Evolutionary conservation across 805 yeast species (phyloP), one percentile per base, ranked within the genome.

Genomic region (Nakazawaea populi): DNA sequence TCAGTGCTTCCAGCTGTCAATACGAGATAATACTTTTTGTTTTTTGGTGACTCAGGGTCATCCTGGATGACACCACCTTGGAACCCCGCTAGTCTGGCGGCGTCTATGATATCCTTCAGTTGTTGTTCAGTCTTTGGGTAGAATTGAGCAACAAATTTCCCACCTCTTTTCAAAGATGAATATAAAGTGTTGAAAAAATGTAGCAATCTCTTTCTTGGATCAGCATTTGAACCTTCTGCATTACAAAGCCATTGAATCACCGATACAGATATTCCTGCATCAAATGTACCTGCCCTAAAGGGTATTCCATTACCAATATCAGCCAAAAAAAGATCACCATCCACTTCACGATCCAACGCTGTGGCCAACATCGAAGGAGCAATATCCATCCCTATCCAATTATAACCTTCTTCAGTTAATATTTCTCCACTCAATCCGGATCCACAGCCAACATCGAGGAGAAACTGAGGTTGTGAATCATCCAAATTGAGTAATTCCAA

Each of bases 171-270:
- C 67, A 94, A 74, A 36, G 89, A 74, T 0, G 96, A 89, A 67
- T 88, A 94, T 48, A 94, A 72, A 0, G 96, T 84, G 66, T 87
- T 87, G 76, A 94, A 94, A 62, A 94, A 94, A 44, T 87, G 72
- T 68, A 84, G 72, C 49, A 89, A 69, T 66, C 99, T 80, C 60
- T 77, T 78, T 63, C 85, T 85, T 27, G 99, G 99, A 62, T 91
- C 96, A 49, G 83, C 84, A 39, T 76, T 74, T 3, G 89, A 68
- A 5, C 89, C 77, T 66, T 94, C 99, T 2, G 98, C 98, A 65
- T 94, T 94, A 72, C 97, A 91, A 41, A 94, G 78, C 99, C 99
- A 94, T 67, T 94, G 99, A 47, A 94, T 90, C 10, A 95, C 99
- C 36, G 96, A 86, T 55, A 94, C 89, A 29, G 95, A 85, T 34